Evolutionary conservation across 768 basidiomycete species (phyloP).

Genomic region (Trametes sanguinea): DNA sequence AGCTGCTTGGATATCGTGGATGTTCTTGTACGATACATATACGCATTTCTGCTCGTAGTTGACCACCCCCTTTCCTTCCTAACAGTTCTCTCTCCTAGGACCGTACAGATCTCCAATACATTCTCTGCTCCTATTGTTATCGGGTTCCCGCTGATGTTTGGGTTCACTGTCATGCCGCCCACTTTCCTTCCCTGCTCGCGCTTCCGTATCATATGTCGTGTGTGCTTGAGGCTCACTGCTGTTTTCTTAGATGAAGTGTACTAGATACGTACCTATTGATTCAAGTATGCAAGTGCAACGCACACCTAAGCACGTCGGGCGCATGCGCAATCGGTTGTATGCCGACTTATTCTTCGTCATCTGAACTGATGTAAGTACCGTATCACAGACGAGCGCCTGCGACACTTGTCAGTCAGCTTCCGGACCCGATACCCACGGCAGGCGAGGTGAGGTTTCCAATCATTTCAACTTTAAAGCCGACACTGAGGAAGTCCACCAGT

Average conservation of each 20-base stretch:
- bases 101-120: neutral
- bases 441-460: no score
- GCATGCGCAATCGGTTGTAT: no score
- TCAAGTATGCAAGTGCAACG: neutral
- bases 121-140: neutral
- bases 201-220: neutral
- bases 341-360: no score
- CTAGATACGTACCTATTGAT: slow-evolving; percentile 1
- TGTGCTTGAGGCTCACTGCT: slow-evolving; percentile 3
- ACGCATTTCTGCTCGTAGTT: neutral
- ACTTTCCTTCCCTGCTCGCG: neutral
- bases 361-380: no score
- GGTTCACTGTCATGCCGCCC: neutral
- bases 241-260: slow-evolving; percentile 14
- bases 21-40: neutral
- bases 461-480: no score
- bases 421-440: no score
- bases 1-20: slow-evolving; percentile 4
- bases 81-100: neutral
- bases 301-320: no score
- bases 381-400: no score
- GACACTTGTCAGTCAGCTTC: no score
- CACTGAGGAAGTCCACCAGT: no score
- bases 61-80: neutral
- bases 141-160: neutral